These are phyloP conservation scores for Keithomyces neogunnii DNA, from an alignment of 2,329 filamentous ascomycete genomes.

Conservation along the genomic window DNA sequence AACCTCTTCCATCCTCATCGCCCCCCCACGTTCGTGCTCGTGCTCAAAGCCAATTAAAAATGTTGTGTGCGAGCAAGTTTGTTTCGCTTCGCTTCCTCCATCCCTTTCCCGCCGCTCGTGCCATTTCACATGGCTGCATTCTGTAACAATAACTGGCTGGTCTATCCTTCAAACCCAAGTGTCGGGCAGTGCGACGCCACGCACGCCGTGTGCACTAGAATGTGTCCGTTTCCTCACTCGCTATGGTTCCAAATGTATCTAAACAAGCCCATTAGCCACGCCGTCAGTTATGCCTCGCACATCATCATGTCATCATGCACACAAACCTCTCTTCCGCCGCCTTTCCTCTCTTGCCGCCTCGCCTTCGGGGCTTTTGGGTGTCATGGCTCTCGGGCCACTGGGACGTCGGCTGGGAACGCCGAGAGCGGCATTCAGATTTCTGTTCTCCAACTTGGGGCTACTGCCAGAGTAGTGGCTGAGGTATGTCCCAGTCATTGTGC, in stretches of 20 bases:
- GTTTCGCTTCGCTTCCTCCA: no score
- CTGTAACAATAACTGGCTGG: no score
- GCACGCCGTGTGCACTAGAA: conserved; percentile 17
- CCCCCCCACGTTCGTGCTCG: no score
- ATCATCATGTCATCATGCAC: not conserved
- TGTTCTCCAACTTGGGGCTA: conserved; percentile 49
- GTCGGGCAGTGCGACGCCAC: no score
- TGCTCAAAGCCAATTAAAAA: no score
- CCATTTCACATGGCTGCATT: no score
- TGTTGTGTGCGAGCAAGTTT: no score
- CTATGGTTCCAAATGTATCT: conserved; percentile 21
- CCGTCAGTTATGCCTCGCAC: not conserved
- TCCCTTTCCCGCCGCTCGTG: no score
- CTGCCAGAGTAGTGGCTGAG: conserved; percentile 45
- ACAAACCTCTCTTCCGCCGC: conserved; percentile 49
- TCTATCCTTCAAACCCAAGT: no score
- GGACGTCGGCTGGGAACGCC: conserved; percentile 44
- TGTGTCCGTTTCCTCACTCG: conserved; percentile 27
- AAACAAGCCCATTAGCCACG: not conserved
- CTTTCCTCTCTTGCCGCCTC: conserved; percentile 38
- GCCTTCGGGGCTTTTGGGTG: conserved; percentile 43
- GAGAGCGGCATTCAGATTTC: conserved; percentile 45
- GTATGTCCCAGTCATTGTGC: conserved; percentile 36
- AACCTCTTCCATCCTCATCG: no score
- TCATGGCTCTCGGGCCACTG: conserved; percentile 54